Percentiles rank a stretch among this genome's conserved stretches.
phyloP scores from a whole-genome alignment of 2,329 filamentous ascomycete species.

The Diaporthe citri region DNA sequence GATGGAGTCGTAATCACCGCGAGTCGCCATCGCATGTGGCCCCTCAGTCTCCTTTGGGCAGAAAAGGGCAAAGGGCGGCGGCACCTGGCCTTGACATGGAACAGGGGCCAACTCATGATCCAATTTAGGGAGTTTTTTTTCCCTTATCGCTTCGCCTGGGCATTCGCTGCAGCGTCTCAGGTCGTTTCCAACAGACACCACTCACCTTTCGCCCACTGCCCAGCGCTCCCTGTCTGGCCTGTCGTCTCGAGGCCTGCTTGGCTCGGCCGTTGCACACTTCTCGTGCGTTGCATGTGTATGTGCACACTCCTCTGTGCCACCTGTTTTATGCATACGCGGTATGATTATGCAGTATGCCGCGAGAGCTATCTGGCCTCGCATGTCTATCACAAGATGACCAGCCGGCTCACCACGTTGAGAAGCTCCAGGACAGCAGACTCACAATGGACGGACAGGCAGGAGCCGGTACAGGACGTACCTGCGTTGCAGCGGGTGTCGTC shows the following conservation, averaged over 20 bases:
- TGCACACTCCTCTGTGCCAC: not conserved
- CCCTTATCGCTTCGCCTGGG: slow-evolving; percentile 24
- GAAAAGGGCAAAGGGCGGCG: slow-evolving; percentile 29
- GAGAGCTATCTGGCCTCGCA: not conserved
- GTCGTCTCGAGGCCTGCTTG: slow-evolving; percentile 4
- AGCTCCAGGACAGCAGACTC: not conserved
- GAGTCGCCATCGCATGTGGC: slow-evolving; percentile 31
- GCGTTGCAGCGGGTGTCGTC: slow-evolving; percentile 19
- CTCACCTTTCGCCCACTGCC: not conserved
- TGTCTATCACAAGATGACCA: not conserved
- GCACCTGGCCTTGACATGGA: slow-evolving; percentile 12
- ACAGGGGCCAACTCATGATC: slow-evolving; percentile 19
- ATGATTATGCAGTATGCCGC: slow-evolving; percentile 4
- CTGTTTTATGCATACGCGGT: slow-evolving; percentile 6
- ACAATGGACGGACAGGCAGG: not conserved
- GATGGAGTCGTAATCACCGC: slow-evolving; percentile 40
- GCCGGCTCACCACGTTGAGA: slow-evolving; percentile 1
- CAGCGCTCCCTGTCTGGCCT: not conserved
- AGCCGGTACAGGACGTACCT: not conserved
- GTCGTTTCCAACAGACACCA: slow-evolving; percentile 30
- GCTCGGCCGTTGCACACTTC: slow-evolving; percentile 9
- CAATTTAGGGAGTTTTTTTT: slow-evolving; percentile 20
- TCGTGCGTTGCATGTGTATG: not conserved
- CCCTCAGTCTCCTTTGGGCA: slow-evolving; percentile 9
- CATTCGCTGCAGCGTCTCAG: slow-evolving; percentile 22